These are phyloP conservation scores for Paracoccidioides lutzii DNA, from an alignment of 2,329 filamentous ascomycete species.

Conservation along the genomic window DNA sequence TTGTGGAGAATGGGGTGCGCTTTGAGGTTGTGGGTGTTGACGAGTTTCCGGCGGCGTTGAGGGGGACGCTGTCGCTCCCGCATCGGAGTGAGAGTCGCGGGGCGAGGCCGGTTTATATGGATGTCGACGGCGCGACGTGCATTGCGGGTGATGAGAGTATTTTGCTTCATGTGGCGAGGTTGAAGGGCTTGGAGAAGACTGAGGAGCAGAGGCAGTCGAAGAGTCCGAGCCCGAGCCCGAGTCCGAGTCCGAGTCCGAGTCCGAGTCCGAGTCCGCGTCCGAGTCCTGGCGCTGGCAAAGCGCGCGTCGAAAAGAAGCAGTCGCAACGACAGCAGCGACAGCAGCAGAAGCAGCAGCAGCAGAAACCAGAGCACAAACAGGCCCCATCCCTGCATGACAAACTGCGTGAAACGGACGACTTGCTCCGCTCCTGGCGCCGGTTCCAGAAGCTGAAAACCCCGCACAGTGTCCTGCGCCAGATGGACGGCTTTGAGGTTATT, in stretches of 20 bases:
- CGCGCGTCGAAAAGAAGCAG: background rate
- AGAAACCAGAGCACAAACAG: background rate
- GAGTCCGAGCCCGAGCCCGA: background rate
- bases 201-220: too few species aligned
- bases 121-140: constrained; percentile 16
- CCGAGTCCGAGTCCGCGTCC: background rate
- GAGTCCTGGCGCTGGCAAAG: background rate
- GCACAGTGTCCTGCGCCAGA: background rate
- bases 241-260: background rate
- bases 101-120: constrained; percentile 16
- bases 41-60: constrained; percentile 1
- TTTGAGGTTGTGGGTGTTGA: constrained; percentile 15
- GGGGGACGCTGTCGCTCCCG: background rate
- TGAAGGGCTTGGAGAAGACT: background rate
- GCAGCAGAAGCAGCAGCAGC: background rate
- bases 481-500: constrained; percentile 5
- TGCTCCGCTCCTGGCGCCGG: constrained; percentile 21
- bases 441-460: constrained; percentile 6
- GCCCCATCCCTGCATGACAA: constrained; percentile 7
- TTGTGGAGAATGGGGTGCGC: constrained; percentile 29
- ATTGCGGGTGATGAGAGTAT: constrained; percentile 23
- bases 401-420: constrained; percentile 19
- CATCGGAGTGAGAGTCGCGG: background rate
- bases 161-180: constrained; percentile 19
- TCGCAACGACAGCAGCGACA: background rate